These are phyloP conservation scores for Cornus controversa DNA, from an alignment of 148 eudicot genomes.

Conservation along the genomic window DNA sequence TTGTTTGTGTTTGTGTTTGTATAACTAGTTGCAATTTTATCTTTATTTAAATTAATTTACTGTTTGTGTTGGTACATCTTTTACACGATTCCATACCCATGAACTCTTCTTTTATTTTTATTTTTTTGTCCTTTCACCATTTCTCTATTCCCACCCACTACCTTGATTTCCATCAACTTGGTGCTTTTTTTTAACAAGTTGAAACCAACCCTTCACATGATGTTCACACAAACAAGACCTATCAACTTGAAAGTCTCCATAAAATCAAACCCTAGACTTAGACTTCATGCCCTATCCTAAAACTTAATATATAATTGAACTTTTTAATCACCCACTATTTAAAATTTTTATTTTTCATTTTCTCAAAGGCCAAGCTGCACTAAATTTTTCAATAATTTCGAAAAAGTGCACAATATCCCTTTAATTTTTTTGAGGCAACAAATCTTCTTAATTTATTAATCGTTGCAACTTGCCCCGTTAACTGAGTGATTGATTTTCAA, in stretches of 20 bases:
- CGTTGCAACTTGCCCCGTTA: too few species aligned
- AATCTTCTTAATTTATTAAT: too few species aligned
- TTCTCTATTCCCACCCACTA: constrained; percentile 10
- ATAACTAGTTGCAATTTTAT: too few species aligned
- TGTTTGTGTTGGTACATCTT: background rate
- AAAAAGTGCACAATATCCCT: too few species aligned
- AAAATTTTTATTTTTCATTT: too few species aligned
- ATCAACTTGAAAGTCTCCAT: constrained; percentile 7
- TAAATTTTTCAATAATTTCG: too few species aligned
- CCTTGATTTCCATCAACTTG: constrained; percentile 7
- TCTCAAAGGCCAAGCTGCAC: too few species aligned
- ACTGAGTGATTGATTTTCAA: background rate
- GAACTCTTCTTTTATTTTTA: background rate
- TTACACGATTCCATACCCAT: constrained; percentile 6
- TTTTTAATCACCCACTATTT: background rate
- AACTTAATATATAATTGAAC: background rate
- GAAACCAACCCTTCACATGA: background rate
- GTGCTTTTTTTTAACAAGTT: background rate
- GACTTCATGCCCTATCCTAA: background rate
- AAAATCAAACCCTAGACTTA: background rate
- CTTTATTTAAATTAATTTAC: background rate
- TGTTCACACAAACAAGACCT: background rate
- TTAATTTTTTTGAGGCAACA: too few species aligned
- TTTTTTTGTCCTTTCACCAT: background rate
- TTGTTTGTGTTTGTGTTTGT: too few species aligned